Conservation (phyloP, 2,329 filamentous ascomycete species). For the Cladosporium sp. region DNA sequence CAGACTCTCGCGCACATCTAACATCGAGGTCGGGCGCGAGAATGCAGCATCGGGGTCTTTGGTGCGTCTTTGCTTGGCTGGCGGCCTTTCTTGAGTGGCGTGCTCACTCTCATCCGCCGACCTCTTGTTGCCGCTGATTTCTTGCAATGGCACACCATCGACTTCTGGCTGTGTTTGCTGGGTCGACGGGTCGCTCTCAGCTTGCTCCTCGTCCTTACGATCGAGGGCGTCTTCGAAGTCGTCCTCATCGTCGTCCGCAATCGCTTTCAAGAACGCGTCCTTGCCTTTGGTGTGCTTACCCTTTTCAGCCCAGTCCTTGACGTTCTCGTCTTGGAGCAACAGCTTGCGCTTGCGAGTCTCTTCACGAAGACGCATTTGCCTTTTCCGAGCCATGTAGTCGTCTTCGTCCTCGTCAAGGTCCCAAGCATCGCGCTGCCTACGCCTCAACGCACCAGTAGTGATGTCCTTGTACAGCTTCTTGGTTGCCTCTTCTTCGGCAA, state of each 20-base stretch:
- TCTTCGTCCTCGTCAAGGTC: constrained; percentile 81
- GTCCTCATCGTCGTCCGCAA: constrained; percentile 70
- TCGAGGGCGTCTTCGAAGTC: constrained; percentile 62
- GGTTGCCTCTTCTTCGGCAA: constrained; percentile 77
- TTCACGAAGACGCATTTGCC: constrained; percentile 77
- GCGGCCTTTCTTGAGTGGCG: constrained; percentile 35
- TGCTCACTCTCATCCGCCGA: constrained; percentile 17
- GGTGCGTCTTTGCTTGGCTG: constrained; percentile 28
- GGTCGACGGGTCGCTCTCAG: constrained; percentile 30
- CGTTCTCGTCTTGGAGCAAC: constrained; percentile 78
- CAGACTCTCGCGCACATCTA: constrained; percentile 76
- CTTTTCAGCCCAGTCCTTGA: constrained; percentile 65
- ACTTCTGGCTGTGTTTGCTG: constrained; percentile 21
- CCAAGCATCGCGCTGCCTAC: constrained; percentile 67
- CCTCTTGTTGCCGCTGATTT: constrained; percentile 29
- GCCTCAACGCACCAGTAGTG: constrained; percentile 78
- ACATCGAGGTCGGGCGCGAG: constrained; percentile 65
- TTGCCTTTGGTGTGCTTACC: constrained; percentile 57
- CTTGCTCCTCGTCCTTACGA: constrained; percentile 55
- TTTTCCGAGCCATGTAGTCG: constrained; percentile 66
- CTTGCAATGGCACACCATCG: constrained; percentile 18
- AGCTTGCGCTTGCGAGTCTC: constrained; percentile 90
- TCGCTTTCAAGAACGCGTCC: constrained; percentile 80
- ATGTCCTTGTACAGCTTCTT: constrained; percentile 91
- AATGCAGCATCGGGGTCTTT: constrained; percentile 34